Evolutionary conservation across 2,329 filamentous ascomycete species (phyloP), one percentile per base, ranked within the genome.

Genomic region (Capronia coronata): DNA sequence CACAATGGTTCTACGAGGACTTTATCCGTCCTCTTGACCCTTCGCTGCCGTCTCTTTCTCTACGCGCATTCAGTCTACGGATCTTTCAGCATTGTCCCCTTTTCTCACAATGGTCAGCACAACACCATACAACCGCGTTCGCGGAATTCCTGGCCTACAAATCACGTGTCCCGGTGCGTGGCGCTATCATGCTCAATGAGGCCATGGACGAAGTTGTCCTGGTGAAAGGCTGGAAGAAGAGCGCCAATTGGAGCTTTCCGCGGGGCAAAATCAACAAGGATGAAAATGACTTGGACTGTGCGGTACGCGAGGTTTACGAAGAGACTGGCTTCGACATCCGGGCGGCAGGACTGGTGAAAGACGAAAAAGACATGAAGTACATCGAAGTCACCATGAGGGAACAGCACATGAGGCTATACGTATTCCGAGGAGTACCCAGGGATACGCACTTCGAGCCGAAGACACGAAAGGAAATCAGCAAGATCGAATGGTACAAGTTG

Each of bases 1-100:
- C 93, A 62, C 94, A 98, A 82, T 98, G 93, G 93, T 98, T 94
- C 71, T 98, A 98, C 79, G 93, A 98, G 75, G 93, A 98, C 70
- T 98, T 98, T 66, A 88, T 98, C 67, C 87, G 93, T 41, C 90
- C 91, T 32, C 75, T 93, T 57, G 86, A 96, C 68, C 84, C 89
- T 45, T 78, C 78, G 32, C 77, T 98, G 9, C 93, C 93, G 3
- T 89, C 86, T 48, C 84, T 97, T 75, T 81, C 83, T 39, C 77
- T 98, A 27, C 83, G 87, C 59, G 82, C 77, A 44, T 98, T 98
- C 69, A 91, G 87, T 62, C 75, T 94, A 52, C 81, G 84, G 60
- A 94, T 98, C 61, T 96, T 97, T 67, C 83, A 90, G 61, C 91
- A 96, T 65, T 97, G 91, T 61, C 93, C 93, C 25, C 76, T 97